A percentile compares a stretch with the other conserved stretches of the same genome.
phyloP scores from a whole-genome alignment of 2,329 filamentous ascomycete species.

The Pyricularia grisea region DNA sequence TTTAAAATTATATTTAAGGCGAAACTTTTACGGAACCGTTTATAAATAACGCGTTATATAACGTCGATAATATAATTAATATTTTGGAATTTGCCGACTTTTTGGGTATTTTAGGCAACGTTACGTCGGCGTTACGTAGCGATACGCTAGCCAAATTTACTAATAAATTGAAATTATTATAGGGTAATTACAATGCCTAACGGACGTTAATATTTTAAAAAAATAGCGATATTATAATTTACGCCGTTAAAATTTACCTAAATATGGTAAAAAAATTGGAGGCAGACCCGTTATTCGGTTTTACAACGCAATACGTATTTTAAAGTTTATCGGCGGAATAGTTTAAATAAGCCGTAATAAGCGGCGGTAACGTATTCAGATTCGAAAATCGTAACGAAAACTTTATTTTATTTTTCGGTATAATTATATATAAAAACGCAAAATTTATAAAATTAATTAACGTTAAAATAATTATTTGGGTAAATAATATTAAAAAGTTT shows the following conservation, averaged over 20 bases:
- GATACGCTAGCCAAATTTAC: conserved; percentile 13
- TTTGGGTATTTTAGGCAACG: conserved; percentile 11
- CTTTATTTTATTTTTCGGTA: conserved; percentile 12
- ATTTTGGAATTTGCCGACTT: conserved; percentile 10
- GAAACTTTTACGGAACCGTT: no score
- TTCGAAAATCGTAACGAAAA: conserved; percentile 10
- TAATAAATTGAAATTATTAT: conserved; percentile 9
- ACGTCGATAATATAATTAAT: no score
- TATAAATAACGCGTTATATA: no score
- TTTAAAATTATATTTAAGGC: no score
- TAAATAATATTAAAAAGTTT: conserved; percentile 10
- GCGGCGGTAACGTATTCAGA: conserved; percentile 16
- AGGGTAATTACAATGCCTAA: conserved; percentile 16
- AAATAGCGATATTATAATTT: no score
- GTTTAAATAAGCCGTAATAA: conserved; percentile 5
- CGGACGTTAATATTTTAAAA: no score
- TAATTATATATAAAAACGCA: conserved; percentile 9
- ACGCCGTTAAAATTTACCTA: conserved; percentile 21
- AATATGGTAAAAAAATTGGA: background rate
- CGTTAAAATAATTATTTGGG: conserved; percentile 10
- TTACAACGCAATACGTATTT: conserved; percentile 15
- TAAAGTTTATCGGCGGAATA: conserved; percentile 13
- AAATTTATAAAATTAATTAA: conserved; percentile 12
- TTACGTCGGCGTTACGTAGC: conserved; percentile 8
- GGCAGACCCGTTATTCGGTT: conserved; percentile 14